These are phyloP conservation scores for Penicillium sp. DNA, from an alignment of 2,329 filamentous ascomycete species.

Conservation along the genomic window DNA sequence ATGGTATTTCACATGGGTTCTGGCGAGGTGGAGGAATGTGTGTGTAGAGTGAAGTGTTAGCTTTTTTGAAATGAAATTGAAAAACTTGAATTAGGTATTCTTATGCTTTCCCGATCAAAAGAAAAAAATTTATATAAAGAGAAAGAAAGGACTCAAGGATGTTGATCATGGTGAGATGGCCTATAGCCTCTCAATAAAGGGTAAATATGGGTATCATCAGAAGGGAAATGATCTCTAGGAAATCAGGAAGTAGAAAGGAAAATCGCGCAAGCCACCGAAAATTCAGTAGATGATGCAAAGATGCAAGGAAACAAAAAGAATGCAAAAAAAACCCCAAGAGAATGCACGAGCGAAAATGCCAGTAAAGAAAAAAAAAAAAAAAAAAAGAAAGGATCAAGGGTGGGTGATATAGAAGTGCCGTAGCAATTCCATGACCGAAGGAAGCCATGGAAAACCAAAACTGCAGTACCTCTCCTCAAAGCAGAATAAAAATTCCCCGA, in stretches of 20 bases:
- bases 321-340: background rate
- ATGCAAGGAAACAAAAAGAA: slow-evolving; percentile 12
- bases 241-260: slow-evolving; percentile 9
- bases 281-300: slow-evolving; percentile 7
- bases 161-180: slow-evolving; percentile 11
- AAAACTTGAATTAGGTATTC: background rate
- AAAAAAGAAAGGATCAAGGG: background rate
- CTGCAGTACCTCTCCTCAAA: background rate
- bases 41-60: background rate
- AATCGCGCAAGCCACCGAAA: slow-evolving; percentile 2
- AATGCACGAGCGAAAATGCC: slow-evolving; percentile 5
- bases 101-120: background rate
- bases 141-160: slow-evolving; percentile 6
- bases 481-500: background rate
- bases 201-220: slow-evolving; percentile 35
- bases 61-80: background rate
- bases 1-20: too few relatives aligned
- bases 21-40: background rate
- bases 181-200: slow-evolving; percentile 9
- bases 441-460: background rate
- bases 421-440: background rate
- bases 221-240: slow-evolving; percentile 14
- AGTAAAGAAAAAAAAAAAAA: background rate
- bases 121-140: background rate
- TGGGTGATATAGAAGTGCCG: background rate